These are phyloP conservation scores for Talaromyces borbonicus DNA, from an alignment of 495 filamentous ascomycete genomes.

Conservation along the genomic window DNA sequence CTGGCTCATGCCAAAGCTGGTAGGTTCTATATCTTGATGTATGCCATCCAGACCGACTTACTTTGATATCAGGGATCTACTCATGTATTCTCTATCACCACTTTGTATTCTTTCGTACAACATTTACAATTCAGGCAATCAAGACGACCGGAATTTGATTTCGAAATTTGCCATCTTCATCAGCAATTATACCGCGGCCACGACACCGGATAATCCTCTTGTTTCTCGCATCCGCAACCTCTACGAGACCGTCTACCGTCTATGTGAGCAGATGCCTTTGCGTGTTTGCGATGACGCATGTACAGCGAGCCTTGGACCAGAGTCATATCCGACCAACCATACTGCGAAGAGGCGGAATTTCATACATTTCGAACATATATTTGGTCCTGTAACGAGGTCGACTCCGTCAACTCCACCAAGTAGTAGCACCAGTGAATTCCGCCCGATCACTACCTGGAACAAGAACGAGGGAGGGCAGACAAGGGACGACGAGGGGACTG, in stretches of 20 bases:
- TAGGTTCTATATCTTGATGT: too few relatives aligned
- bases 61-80: background rate
- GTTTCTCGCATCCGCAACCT: background rate
- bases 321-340: background rate
- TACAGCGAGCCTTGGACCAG: background rate
- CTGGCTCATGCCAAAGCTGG: too few relatives aligned
- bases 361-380: constrained; percentile 5
- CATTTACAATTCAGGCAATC: background rate
- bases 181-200: background rate
- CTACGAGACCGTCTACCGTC: background rate
- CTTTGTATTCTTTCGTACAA: background rate
- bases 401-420: background rate
- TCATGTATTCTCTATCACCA: background rate
- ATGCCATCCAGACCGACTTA: too few relatives aligned
- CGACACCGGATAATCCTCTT: background rate
- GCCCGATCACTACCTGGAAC: background rate
- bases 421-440: background rate
- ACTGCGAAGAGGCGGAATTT: constrained; percentile 2
- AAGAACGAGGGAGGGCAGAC: background rate
- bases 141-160: background rate
- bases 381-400: background rate
- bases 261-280: background rate
- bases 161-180: background rate
- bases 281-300: background rate
- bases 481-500: background rate